phyloP scores from a whole-genome alignment of 441 rosid species.

The Aleurites moluccanus region DNA sequence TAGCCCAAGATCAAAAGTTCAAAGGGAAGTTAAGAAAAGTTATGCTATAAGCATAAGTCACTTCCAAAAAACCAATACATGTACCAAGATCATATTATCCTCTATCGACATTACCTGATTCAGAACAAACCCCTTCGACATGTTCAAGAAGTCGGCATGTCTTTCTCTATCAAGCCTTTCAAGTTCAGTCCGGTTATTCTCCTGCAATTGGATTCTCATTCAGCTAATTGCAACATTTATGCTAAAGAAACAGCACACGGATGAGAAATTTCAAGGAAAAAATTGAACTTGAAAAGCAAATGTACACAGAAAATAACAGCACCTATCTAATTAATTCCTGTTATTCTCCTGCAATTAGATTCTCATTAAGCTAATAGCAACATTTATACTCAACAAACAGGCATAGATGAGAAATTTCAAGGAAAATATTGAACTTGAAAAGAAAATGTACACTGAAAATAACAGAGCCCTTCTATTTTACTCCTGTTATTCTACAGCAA shows the following conservation, averaged over 20 bases:
- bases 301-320: too few relatives aligned
- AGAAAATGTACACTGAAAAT: background rate
- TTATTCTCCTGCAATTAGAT: too few relatives aligned
- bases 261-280: background rate
- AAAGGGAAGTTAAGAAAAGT: background rate
- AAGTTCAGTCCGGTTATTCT: slow-evolving; percentile 75
- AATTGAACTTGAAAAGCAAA: background rate
- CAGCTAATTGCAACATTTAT: slow-evolving; percentile 15
- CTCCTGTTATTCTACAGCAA: too few relatives aligned
- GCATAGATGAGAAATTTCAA: background rate
- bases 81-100: background rate
- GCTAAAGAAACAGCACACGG: background rate
- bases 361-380: background rate
- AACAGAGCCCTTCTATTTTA: too few relatives aligned
- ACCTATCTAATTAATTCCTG: too few relatives aligned
- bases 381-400: too few relatives aligned
- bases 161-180: slow-evolving; percentile 89
- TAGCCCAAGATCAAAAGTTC: background rate
- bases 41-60: background rate
- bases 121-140: slow-evolving; percentile 88
- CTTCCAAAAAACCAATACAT: background rate
- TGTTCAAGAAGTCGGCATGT: slow-evolving; percentile 68
- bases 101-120: slow-evolving; percentile 58
- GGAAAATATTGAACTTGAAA: background rate
- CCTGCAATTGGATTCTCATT: slow-evolving; percentile 46